These are phyloP conservation scores for Sporothrix humicola DNA, from an alignment of 2,329 filamentous ascomycete genomes.

Conservation along the genomic window DNA sequence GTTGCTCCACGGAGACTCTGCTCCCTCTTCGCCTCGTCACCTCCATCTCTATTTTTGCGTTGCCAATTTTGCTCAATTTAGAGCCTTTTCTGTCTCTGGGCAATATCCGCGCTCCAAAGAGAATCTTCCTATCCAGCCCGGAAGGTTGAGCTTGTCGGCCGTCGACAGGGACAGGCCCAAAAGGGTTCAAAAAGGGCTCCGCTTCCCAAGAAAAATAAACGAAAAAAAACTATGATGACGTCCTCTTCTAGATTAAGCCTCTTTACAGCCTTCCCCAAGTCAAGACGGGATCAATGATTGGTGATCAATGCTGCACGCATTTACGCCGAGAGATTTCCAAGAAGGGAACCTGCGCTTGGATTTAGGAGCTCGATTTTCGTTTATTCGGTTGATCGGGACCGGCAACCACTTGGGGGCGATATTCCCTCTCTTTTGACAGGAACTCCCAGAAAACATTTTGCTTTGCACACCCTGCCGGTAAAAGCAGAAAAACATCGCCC, in stretches of 20 bases:
- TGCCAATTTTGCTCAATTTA: constrained; percentile 3
- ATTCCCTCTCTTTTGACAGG: no score
- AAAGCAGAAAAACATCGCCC: background rate
- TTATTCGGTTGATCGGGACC: constrained; percentile 11
- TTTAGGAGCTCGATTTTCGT: background rate
- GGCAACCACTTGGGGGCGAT: background rate
- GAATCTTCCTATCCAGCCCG: background rate
- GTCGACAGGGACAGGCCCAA: background rate
- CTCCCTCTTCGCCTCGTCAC: background rate
- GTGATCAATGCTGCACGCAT: constrained; percentile 16
- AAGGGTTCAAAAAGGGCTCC: background rate
- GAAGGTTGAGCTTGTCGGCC: background rate
- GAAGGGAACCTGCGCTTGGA: constrained; percentile 11
- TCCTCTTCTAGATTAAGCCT: constrained; percentile 8
- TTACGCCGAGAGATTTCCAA: constrained; percentile 23
- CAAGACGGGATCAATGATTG: constrained; percentile 11
- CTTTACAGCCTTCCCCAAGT: background rate
- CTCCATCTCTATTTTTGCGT: background rate
- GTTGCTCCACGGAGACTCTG: background rate
- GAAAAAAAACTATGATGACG: constrained; percentile 4
- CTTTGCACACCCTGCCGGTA: background rate
- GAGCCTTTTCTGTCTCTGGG: background rate
- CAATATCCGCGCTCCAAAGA: background rate
- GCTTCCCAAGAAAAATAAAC: constrained; percentile 10
- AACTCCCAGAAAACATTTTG: no score